phyloP scores from a whole-genome alignment of 1,284 basidiomycete genomes.

The Leccinum subrobustum region DNA sequence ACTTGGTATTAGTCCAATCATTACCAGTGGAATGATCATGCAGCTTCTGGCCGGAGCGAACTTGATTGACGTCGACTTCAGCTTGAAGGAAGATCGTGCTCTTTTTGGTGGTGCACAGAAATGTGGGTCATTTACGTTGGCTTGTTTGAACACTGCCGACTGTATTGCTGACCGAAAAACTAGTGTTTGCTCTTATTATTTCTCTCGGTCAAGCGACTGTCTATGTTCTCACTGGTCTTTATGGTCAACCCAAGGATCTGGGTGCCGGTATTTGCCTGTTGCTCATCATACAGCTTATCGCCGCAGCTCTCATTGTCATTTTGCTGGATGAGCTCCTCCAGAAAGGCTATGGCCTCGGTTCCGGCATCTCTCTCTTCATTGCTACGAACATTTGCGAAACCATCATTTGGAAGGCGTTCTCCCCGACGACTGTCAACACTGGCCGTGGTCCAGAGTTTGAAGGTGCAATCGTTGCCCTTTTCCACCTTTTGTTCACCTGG shows the following conservation, averaged over 20 bases:
- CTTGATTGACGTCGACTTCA: constrained; percentile 97
- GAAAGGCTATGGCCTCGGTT: constrained; percentile 98
- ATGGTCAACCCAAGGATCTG: constrained; percentile 91
- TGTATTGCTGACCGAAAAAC: background rate
- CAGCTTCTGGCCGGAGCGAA: constrained; percentile 97
- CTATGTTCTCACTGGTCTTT: constrained; percentile 96
- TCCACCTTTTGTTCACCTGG: constrained; percentile 98
- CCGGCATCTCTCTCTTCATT: constrained; percentile 98
- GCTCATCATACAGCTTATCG: constrained; percentile 93
- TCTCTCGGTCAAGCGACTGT: constrained; percentile 96
- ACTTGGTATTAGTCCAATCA: constrained; percentile 95
- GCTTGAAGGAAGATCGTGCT: constrained; percentile 94
- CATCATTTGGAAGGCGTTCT: constrained; percentile 99
- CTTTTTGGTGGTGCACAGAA: constrained; percentile 97
- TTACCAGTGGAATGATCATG: constrained; percentile 99
- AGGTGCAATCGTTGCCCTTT: constrained; percentile 92
- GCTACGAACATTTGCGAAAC: constrained; percentile 99
- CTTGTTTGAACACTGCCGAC: background rate
- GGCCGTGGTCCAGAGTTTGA: constrained; percentile 98
- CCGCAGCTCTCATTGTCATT: constrained; percentile 94
- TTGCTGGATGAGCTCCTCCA: constrained; percentile 98
- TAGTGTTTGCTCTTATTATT: constrained; percentile 97
- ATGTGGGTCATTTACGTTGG: constrained; percentile 50
- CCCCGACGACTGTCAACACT: constrained; percentile 97
- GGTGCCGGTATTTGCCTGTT: constrained; percentile 96